A percentile compares a stretch with the other conserved stretches of the same genome.
Conservation (phyloP, 176 grass and related monocot genomes). For the Melocanna baccifera region DNA sequence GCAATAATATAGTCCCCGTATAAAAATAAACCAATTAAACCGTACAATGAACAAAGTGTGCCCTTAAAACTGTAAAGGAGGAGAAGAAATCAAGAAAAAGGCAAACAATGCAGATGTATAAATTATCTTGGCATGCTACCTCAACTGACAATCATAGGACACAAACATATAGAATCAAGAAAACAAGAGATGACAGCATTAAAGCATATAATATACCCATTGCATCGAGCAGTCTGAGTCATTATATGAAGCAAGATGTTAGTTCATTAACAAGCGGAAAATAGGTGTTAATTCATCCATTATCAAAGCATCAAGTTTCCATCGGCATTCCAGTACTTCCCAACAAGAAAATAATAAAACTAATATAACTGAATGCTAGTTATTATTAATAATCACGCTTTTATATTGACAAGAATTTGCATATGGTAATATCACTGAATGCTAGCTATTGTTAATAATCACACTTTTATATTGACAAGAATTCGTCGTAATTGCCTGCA, state of each 20-base stretch:
- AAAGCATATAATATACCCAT: not conserved
- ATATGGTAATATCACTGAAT: not conserved
- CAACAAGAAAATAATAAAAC: constrained; percentile 12
- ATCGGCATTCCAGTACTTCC: not conserved
- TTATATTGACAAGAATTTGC: constrained; percentile 2
- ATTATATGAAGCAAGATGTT: not conserved
- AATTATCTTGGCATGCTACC: not conserved
- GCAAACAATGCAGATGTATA: not conserved
- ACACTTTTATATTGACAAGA: not conserved
- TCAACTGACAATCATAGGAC: not conserved
- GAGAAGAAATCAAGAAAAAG: not conserved
- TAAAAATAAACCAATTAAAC: not conserved
- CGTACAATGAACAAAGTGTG: not conserved
- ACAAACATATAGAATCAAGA: constrained; percentile 10
- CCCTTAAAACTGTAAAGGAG: not conserved
- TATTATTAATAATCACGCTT: not conserved
- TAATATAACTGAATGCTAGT: not conserved
- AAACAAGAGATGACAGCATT: not conserved
- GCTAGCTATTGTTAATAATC: not conserved
- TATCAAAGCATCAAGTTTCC: not conserved
- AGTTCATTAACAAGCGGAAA: not conserved
- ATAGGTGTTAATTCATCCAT: not conserved
- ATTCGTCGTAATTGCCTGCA: not conserved
- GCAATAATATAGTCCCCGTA: not conserved
- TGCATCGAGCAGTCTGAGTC: not conserved